Base-by-base conservation (phyloP, 2,329 filamentous ascomycete genomes). In the Colletotrichum eremochloae region DNA sequence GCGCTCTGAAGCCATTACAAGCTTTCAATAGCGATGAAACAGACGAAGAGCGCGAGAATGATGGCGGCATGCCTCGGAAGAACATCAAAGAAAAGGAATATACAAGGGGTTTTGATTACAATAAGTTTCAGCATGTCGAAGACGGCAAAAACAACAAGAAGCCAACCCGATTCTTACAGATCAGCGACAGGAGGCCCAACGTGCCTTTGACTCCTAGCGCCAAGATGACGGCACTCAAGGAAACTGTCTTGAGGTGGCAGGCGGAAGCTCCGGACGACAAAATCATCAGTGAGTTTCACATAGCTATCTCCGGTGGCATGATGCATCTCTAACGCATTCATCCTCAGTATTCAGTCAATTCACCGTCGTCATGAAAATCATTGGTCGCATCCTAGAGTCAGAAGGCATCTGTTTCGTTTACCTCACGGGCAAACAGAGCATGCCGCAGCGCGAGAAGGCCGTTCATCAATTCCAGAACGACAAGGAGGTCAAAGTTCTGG, bases 341-440 rank as follows among this genome's bases (percentile, higher is more conserved):
- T 8, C 3, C 2, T 2, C 18, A 83, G 83, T 85, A 8, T 85
- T 83, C 29, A 76, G 76, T 0, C 76, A 81, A 5, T 85, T 81
- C 55, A 74, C 80, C 1, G 71, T 75, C 7, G 77, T 80, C 1
- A 78, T 76, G 0, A 78, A 78, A 12, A 75, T 84, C 1, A 48
- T 85, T 0, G 84, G 84, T 0, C 76, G 79, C 0, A 79, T 85
- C 65, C 74, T 86, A 0, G 62, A 79, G 1, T 72, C 71, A 0
- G 75, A 81, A 18, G 71, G 73, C 0, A 78, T 84, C 1, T 1
- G 58, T 0, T 86, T 85, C 18, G 46, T 84, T 0, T 86, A 85
- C 52, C 82, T 80, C 31, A 80, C 78, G 15, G 80, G 83, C 0
- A 73, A 71, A 2, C 76, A 81, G 46, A 67, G n/a, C 0, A 1